Base-by-base conservation (phyloP, 1,284 basidiomycete species). In the Leucoagaricus sp. region DNA sequence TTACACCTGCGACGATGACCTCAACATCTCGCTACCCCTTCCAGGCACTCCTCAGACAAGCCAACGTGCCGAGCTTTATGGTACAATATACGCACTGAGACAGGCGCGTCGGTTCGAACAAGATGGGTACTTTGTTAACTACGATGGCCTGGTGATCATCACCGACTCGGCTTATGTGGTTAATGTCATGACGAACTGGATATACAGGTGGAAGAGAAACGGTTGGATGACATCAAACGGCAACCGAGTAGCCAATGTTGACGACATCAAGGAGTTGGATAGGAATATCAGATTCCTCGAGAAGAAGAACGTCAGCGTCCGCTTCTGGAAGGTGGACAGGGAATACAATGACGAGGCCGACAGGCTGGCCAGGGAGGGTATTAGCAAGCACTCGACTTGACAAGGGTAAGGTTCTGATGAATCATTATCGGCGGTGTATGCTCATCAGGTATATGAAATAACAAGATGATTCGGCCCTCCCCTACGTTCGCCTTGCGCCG, bases 151-250 rank as follows among this genome's bases (percentile, higher is more conserved):
- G 8, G 53, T 55, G 25, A 28, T 58, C 15, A 41, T 48, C 3
- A 54, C 55, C 4, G 59, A 60, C 42, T 54, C 51, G 26, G 34
- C 40, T 15, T 60, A 57, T 48, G 31, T 55, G 6, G 59, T 60
- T 4, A 41, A 45, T 5, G 59, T 49, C 4, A 60, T 60, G 26
- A 53, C 26, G 12, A 49, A 58, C 3, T 38, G 53, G 42, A 41
- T 58, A 13, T 49, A 53, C 9, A 49, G 56, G 29, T 56, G 59
- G 59, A 19, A 26, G 17, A 7, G 19, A 2, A 57, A 55, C 31
- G 55, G 51, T 0, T 60, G 57, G 57, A 31, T 21, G 40, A 60
- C 49, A 26, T 23, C 17, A 6, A 36, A 29, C 5, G 57, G 57
- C 8, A n/a, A 15, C 7, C 33, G 21, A 4, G 55, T 60, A 23